Evolutionary conservation across 2,329 filamentous ascomycete species (phyloP), one percentile per base, ranked within the genome.

Genomic region (Fusarium palustre): DNA sequence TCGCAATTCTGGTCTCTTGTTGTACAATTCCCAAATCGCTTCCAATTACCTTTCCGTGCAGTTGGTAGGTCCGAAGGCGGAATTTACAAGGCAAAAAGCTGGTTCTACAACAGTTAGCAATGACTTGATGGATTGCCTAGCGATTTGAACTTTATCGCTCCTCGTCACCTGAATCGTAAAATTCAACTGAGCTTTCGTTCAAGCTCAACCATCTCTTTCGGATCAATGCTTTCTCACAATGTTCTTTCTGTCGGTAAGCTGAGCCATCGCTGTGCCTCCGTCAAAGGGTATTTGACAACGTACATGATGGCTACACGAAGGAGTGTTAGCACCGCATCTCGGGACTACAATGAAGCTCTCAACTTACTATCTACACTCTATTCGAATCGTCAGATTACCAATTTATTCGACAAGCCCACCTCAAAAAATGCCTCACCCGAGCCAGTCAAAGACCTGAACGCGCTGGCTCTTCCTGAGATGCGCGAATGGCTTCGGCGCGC

Each of bases 391-490:
- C 86, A 90, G 39, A 84, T 92, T 61, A 85, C 83, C 10, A 78
- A 79, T 20, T 81, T 86, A 46, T 88, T 88, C 73, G 77, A 80
- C 45, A 75, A 57, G 55, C 73, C 39, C 72, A 82, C 31, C 13
- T 25, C 28, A 22, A 39, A 64, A 20, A 34, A 59, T 28, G 84
- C 52, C 81, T 28, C 71, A 7, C 54, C 50, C 8, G 58, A 84
- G 28, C 85, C 88, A 66, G 84, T 57, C 6, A 61, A 77, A 36
- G 80, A 84, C 68, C 81, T 92, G 81, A 97, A 97, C 76, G 84
- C 90, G 48, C 84, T 84, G 56, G 92, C 94, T 9, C 89, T 97
- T 50, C 92, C 92, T 0, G 93, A 97, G 78, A 95, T 96, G 87
- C 82, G 90, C 30, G 87, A 89, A 71, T 97, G 92, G 91, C 88